phyloP scores from a whole-genome alignment of 2,329 filamentous ascomycete genomes.

The Exophiala aquamarina region DNA sequence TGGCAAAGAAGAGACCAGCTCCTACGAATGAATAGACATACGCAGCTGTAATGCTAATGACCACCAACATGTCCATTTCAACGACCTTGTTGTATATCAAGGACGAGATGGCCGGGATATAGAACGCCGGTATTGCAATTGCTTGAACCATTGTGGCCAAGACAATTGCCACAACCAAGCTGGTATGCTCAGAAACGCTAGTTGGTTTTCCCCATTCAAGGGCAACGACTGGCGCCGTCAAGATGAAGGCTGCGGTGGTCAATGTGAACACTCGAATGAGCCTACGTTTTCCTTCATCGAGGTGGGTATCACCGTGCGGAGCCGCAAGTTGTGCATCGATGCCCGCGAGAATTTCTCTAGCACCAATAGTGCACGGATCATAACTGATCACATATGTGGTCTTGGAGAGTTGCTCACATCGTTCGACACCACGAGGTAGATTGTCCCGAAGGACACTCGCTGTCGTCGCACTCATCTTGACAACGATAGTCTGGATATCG shows the following conservation, averaged over 20 bases:
- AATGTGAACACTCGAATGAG: conserved; percentile 40
- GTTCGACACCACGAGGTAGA: conserved; percentile 13
- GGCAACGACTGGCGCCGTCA: conserved; percentile 65
- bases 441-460: conserved; percentile 9
- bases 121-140: conserved; percentile 63
- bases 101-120: conserved; percentile 55
- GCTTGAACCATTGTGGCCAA: conserved; percentile 68
- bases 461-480: conserved; percentile 11
- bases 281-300: conserved; percentile 43
- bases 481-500: conserved; percentile 23
- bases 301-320: conserved; percentile 31
- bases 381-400: conserved; percentile 44
- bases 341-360: conserved; percentile 44
- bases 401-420: conserved; percentile 32
- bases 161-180: conserved; percentile 56
- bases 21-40: conserved; percentile 52
- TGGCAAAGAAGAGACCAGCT: conserved; percentile 40
- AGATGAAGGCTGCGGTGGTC: conserved; percentile 52
- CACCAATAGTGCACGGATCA: conserved; percentile 48
- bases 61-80: conserved; percentile 57
- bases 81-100: conserved; percentile 49
- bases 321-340: conserved; percentile 31
- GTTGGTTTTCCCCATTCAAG: conserved; percentile 63
- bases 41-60: conserved; percentile 52
- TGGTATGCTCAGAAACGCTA: conserved; percentile 43